Conservation (phyloP, 2,329 filamentous ascomycete species). For the Xylariaceae sp. region DNA sequence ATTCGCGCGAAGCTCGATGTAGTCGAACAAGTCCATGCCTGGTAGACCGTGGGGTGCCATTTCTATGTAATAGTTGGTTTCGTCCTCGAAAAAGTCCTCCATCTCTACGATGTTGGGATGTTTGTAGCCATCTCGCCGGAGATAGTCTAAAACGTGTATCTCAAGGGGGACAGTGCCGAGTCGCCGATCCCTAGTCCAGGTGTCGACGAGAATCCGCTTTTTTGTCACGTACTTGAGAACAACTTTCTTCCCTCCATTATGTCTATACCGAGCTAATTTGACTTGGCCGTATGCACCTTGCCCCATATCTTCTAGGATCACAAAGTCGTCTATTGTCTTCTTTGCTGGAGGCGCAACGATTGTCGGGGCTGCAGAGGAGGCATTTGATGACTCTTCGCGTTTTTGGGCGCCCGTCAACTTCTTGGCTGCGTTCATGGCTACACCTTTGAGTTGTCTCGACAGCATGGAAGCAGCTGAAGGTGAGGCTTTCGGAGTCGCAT, state of each 20-base stretch:
- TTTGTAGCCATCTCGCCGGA: slow-evolving; percentile 66
- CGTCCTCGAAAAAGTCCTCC: slow-evolving; percentile 72
- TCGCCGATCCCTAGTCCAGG: slow-evolving; percentile 91
- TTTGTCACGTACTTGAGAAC: slow-evolving; percentile 99
- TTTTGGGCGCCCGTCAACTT: slow-evolving; percentile 42
- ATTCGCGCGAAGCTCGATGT: slow-evolving; percentile 91
- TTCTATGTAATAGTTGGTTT: slow-evolving; percentile 96
- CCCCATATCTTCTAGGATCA: slow-evolving; percentile 95
- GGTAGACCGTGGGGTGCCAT: slow-evolving; percentile 94
- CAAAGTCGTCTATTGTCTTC: slow-evolving; percentile 85
- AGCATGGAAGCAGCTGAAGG: slow-evolving; percentile 41
- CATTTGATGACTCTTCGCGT: slow-evolving; percentile 19
- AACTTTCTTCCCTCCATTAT: slow-evolving; percentile 70
- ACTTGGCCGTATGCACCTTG: slow-evolving; percentile 97
- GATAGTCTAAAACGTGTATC: slow-evolving; percentile 93
- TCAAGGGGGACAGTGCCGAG: slow-evolving; percentile 93
- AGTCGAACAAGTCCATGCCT: slow-evolving; percentile 98
- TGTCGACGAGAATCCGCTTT: slow-evolving; percentile 92
- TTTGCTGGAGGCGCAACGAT: slow-evolving; percentile 49
- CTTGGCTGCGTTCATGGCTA: slow-evolving; percentile 51
- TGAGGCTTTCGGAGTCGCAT: slow-evolving; percentile 35
- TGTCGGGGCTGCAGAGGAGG: slow-evolving; percentile 24
- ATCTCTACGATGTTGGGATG: slow-evolving; percentile 71
- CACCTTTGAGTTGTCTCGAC: slow-evolving; percentile 55
- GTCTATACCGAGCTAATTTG: slow-evolving; percentile 85